A percentile compares a stretch with the other conserved stretches of the same genome.
Conservation (phyloP, 129 eudicot genomes). For the Lonicera japonica region DNA sequence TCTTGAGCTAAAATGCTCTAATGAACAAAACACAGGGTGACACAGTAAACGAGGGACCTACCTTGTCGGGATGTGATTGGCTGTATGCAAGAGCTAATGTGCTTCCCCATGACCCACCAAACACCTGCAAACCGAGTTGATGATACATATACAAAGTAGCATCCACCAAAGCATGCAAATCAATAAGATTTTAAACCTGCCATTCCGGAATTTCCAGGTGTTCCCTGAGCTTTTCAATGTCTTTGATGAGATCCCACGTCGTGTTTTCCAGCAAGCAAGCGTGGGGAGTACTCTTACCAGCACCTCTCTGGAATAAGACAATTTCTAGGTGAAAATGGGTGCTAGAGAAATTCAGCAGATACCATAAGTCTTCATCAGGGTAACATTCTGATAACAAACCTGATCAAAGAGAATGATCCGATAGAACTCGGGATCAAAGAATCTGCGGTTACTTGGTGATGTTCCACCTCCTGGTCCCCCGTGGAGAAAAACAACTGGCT, state of each 20-base stretch:
- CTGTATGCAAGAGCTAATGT: conserved; percentile 97
- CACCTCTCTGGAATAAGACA: conserved; percentile 64
- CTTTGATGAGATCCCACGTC: conserved; percentile 86
- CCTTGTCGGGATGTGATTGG: conserved; percentile 93
- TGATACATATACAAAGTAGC: conserved; percentile 9
- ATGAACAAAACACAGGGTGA: no score
- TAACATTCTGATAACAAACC: conserved; percentile 36
- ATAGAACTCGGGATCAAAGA: conserved; percentile 92
- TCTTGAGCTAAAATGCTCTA: background rate
- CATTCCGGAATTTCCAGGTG: conserved; percentile 87
- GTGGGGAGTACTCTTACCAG: conserved; percentile 95
- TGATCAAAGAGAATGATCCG: conserved; percentile 91
- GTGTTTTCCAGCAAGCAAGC: conserved; percentile 95
- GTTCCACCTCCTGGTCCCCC: conserved; percentile 99
- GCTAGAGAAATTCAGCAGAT: background rate
- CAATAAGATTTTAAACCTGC: conserved; percentile 53
- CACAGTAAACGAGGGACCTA: conserved; percentile 2
- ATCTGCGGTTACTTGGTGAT: conserved; percentile 83
- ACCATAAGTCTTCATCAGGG: conserved; percentile 1
- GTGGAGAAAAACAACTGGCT: conserved; percentile 97
- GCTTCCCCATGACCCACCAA: conserved; percentile 99
- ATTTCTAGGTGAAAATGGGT: conserved; percentile 9
- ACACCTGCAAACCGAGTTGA: conserved; percentile 51
- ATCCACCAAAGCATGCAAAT: conserved; percentile 4
- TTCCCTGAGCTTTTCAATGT: conserved; percentile 83